Percentiles rank a stretch among this genome's conserved stretches.
phyloP scores from a whole-genome alignment of 768 basidiomycete genomes.

The Podaxis pistillaris region DNA sequence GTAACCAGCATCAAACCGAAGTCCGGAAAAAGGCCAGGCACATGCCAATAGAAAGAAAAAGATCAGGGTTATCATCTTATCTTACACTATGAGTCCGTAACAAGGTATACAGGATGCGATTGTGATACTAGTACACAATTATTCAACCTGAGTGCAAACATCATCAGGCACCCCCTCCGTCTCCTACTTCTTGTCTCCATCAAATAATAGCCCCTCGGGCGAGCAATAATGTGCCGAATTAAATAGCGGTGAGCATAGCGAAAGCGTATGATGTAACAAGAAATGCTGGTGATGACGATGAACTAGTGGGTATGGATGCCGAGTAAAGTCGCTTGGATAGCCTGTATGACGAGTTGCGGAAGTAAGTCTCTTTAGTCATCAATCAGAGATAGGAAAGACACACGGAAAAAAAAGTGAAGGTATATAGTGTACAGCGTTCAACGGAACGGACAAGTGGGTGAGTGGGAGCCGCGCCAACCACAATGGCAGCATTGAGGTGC shows the following conservation, averaged over 20 bases:
- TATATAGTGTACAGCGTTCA: constrained; percentile 11
- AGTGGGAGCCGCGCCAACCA: constrained; percentile 61
- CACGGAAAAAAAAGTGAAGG: constrained; percentile 2
- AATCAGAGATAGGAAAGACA: background rate
- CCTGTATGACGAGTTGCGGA: constrained; percentile 1
- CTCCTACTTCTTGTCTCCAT: constrained; percentile 15
- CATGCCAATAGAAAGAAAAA: background rate
- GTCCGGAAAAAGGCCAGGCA: constrained; percentile 17
- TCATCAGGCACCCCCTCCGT: background rate
- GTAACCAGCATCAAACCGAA: background rate
- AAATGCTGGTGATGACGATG: constrained; percentile 12
- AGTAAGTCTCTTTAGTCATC: background rate
- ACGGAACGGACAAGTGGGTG: constrained; percentile 66
- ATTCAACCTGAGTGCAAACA: constrained; percentile 10
- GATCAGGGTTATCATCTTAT: constrained; percentile 18
- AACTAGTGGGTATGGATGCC: constrained; percentile 10
- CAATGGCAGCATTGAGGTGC: constrained; percentile 81
- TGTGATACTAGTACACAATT: constrained; percentile 10
- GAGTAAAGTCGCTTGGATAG: constrained; percentile 1
- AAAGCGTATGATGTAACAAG: constrained; percentile 14
- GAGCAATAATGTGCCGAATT: constrained; percentile 15
- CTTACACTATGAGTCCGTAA: constrained; percentile 9
- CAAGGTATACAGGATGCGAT: constrained; percentile 14
- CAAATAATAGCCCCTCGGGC: constrained; percentile 20
- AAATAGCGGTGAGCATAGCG: constrained; percentile 17